Conservation (phyloP, 1,284 basidiomycete species). For the Grifola frondosa region DNA sequence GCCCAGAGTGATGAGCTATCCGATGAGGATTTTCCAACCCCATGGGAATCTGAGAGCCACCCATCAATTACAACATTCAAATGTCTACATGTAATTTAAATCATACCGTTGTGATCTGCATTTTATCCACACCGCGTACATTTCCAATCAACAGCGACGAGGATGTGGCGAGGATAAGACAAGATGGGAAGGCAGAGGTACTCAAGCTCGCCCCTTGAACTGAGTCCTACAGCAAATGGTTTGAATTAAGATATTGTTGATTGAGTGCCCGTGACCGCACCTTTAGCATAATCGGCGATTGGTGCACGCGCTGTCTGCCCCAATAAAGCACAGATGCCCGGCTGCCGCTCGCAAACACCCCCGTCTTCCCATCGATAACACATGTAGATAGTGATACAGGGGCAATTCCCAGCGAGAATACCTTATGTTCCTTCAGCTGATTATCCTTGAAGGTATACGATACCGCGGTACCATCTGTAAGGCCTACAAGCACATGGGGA, state of each 20-base stretch:
- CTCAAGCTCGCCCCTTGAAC: slow-evolving; percentile 54
- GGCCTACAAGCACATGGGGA: slow-evolving; percentile 72
- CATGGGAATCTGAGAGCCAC: slow-evolving; percentile 58
- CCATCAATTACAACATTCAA: too few relatives aligned
- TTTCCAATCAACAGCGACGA: slow-evolving; percentile 62
- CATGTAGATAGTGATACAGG: slow-evolving; percentile 64
- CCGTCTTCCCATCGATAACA: slow-evolving; percentile 46
- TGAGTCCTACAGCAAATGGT: slow-evolving; percentile 50
- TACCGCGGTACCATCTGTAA: slow-evolving; percentile 80
- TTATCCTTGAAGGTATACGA: slow-evolving; percentile 52
- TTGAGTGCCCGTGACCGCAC: slow-evolving; percentile 40
- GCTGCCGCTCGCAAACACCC: slow-evolving; percentile 67
- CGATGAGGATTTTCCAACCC: slow-evolving; percentile 67
- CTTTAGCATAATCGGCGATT: slow-evolving; percentile 75
- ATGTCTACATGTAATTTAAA: not conserved
- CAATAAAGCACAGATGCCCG: slow-evolving; percentile 65
- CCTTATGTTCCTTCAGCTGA: slow-evolving; percentile 52
- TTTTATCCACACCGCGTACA: slow-evolving; percentile 72
- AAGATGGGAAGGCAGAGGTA: slow-evolving; percentile 45
- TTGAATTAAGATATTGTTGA: too few relatives aligned
- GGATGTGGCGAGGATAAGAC: slow-evolving; percentile 57
- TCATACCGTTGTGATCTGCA: slow-evolving; percentile 77
- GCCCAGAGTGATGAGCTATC: slow-evolving; percentile 55
- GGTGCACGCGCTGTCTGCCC: slow-evolving; percentile 62
- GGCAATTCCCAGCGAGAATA: slow-evolving; percentile 64